Evolutionary conservation across 352 stramenopile genomes (phyloP).

Genomic region (Phytophthora hybrid): DNA sequence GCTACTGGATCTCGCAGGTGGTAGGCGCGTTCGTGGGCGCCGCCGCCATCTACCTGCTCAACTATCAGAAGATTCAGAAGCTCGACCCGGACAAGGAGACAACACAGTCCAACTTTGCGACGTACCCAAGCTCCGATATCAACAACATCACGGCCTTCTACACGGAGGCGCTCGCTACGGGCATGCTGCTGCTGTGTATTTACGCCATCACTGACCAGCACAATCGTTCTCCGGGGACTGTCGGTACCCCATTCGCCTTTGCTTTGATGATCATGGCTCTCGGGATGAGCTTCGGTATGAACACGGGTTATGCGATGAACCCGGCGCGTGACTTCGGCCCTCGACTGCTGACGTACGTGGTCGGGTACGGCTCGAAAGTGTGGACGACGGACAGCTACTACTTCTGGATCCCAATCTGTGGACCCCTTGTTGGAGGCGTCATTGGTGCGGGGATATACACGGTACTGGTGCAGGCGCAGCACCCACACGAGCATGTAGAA

Average conservation of each 20-base stretch:
- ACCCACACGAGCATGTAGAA: constrained; percentile 18
- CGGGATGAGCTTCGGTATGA: constrained; percentile 32
- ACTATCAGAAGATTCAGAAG: constrained; percentile 34
- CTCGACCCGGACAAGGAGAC: constrained; percentile 25
- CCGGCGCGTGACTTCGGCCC: constrained; percentile 30
- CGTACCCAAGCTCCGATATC: constrained; percentile 30
- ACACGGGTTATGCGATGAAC: constrained; percentile 34
- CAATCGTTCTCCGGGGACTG: constrained; percentile 22
- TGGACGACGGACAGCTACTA: constrained; percentile 18
- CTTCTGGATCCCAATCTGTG: constrained; percentile 31
- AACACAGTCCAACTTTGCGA: constrained; percentile 28
- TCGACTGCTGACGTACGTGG: constrained; percentile 20
- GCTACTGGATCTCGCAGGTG: constrained; percentile 28
- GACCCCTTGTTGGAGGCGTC: constrained; percentile 14
- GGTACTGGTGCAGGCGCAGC: constrained; percentile 20
- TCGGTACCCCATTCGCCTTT: constrained; percentile 27
- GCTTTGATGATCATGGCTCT: constrained; percentile 26
- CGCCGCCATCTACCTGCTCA: constrained; percentile 24
- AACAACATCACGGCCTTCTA: constrained; percentile 34
- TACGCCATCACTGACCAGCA: constrained; percentile 35
- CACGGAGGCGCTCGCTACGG: constrained; percentile 23
- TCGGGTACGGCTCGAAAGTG: constrained; percentile 30
- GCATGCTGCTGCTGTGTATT: constrained; percentile 26
- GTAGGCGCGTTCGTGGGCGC: constrained; percentile 21
- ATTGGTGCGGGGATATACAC: constrained; percentile 24